These are phyloP conservation scores for Pichia sporocuriosa DNA, from an alignment of 805 yeast species.

Conservation along the genomic window DNA sequence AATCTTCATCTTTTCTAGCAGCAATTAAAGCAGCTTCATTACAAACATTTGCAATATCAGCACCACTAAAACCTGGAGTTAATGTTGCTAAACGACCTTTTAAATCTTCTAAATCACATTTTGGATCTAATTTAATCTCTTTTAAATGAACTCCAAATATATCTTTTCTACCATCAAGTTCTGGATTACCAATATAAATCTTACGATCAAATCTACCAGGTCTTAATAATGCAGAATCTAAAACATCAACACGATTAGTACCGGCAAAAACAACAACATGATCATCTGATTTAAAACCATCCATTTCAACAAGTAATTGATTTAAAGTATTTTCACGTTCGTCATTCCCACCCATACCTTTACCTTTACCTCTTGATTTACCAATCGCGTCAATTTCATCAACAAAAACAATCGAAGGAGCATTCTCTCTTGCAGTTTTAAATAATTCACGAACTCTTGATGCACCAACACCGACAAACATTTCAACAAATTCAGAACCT, in stretches of 20 bases:
- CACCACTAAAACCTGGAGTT: constrained; percentile 95
- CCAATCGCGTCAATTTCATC: constrained; percentile 98
- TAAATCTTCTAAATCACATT: constrained; percentile 46
- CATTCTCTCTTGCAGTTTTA: constrained; percentile 81
- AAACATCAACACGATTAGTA: constrained; percentile 86
- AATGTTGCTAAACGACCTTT: constrained; percentile 83
- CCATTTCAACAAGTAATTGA: constrained; percentile 92
- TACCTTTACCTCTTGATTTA: constrained; percentile 65
- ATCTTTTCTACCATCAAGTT: constrained; percentile 80
- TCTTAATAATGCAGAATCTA: constrained; percentile 84
- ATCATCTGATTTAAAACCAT: constrained; percentile 82
- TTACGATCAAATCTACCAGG: constrained; percentile 96
- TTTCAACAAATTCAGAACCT: constrained; percentile 93
- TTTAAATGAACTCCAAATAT: constrained; percentile 76
- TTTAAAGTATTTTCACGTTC: constrained; percentile 91
- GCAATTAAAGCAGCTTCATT: constrained; percentile 93
- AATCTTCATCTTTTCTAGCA: constrained; percentile 63
- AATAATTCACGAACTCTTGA: constrained; percentile 89
- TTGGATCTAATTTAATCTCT: constrained; percentile 45
- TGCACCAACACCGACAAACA: constrained; percentile 97
- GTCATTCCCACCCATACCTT: constrained; percentile 78
- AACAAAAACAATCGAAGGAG: constrained; percentile 85
- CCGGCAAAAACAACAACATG: constrained; percentile 94
- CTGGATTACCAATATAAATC: constrained; percentile 79
- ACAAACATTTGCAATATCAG: constrained; percentile 91